phyloP scores from a whole-genome alignment of 2,329 filamentous ascomycete species.

The Lasiodiplodia sp. region DNA sequence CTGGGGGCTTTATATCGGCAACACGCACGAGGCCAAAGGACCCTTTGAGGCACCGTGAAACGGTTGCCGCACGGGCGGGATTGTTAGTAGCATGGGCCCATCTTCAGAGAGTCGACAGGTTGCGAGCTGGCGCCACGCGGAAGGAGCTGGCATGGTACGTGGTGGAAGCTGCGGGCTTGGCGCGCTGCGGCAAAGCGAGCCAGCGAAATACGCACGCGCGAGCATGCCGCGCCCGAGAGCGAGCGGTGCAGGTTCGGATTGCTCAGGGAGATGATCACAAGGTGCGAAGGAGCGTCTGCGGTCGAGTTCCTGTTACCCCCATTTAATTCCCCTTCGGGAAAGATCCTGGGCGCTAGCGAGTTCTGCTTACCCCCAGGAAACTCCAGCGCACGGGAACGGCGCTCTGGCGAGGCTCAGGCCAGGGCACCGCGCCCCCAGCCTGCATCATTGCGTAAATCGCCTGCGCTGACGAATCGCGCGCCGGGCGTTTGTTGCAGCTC shows the following conservation, averaged over 20 bases:
- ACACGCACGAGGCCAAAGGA: constrained; percentile 13
- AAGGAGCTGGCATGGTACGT: constrained; percentile 2
- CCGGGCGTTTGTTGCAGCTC: no score
- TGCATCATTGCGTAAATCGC: constrained; percentile 17
- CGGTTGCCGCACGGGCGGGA: constrained; percentile 7
- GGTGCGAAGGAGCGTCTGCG: constrained; percentile 22
- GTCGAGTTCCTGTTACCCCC: constrained; percentile 29
- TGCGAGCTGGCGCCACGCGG: constrained; percentile 24
- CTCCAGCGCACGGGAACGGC: constrained; percentile 21
- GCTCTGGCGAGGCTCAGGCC: constrained; percentile 22
- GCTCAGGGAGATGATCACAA: constrained; percentile 23
- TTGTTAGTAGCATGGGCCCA: constrained; percentile 18
- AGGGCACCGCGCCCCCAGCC: not conserved
- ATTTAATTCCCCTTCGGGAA: constrained; percentile 28
- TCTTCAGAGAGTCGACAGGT: not conserved
- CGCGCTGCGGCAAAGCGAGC: not conserved
- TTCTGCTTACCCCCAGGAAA: constrained; percentile 28
- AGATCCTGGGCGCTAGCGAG: constrained; percentile 28
- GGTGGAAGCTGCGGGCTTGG: constrained; percentile 10
- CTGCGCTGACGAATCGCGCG: no score
- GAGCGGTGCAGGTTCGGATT: not conserved
- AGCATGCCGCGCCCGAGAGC: not conserved
- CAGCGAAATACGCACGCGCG: constrained; percentile 4
- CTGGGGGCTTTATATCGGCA: constrained; percentile 28
- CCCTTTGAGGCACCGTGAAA: constrained; percentile 25